A percentile compares a stretch with the other conserved stretches of the same genome.
Conservation (phyloP, 352 stramenopile species). For the Phytophthora hybrid region DNA sequence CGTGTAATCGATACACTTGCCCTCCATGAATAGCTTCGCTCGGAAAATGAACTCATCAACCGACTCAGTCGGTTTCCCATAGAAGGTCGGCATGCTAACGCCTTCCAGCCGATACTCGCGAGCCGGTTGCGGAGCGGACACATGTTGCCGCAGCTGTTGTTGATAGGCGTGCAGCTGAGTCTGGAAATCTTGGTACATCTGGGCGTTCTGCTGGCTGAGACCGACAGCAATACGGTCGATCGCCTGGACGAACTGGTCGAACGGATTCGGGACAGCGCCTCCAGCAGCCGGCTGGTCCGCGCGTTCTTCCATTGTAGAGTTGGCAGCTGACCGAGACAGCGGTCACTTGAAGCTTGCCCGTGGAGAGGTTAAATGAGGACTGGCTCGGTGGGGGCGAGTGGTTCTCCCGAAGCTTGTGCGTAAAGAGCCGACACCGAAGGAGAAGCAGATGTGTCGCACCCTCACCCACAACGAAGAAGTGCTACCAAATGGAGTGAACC, state of each 20-base stretch:
- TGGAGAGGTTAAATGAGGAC: background rate
- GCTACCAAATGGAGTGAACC: too few relatives aligned
- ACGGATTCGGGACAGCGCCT: background rate
- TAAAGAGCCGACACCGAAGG: too few relatives aligned
- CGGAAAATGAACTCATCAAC: background rate
- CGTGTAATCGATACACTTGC: background rate
- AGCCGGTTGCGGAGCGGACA: background rate
- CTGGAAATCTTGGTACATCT: background rate
- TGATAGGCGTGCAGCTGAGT: background rate
- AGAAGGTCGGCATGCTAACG: background rate
- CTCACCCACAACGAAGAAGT: too few relatives aligned
- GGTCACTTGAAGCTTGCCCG: background rate
- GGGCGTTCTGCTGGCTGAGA: background rate
- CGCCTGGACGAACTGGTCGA: background rate
- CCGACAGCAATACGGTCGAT: background rate
- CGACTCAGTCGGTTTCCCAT: background rate
- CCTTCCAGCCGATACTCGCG: background rate
- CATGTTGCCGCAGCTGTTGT: background rate
- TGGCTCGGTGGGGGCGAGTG: background rate
- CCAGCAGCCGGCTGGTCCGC: background rate
- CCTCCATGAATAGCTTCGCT: background rate
- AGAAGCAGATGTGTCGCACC: too few relatives aligned
- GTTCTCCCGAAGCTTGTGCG: background rate
- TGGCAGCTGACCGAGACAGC: background rate
- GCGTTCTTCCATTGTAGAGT: background rate